phyloP scores from a whole-genome alignment of 164 flowering plant species.

The Magnolia kwangsiensis region DNA sequence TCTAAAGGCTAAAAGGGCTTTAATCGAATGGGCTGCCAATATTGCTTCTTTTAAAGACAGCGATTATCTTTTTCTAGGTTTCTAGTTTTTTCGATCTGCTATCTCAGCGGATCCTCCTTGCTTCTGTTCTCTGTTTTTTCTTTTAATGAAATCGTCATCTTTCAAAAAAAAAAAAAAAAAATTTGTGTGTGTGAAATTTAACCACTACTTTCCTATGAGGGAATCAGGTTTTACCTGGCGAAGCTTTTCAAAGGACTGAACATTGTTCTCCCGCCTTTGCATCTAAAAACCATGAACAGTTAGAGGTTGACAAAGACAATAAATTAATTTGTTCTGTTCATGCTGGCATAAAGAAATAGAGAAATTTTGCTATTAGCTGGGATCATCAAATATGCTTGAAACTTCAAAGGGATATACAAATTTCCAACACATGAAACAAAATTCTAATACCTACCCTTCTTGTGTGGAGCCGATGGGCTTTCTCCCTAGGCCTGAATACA shows the following conservation, averaged over 20 bases:
- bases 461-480: conserved; percentile 93
- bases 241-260: conserved; percentile 98
- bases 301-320: conserved; percentile 1
- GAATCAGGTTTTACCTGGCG: conserved; percentile 61
- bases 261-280: conserved; percentile 99
- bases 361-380: not conserved
- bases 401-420: not conserved
- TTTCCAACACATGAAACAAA: not conserved
- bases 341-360: not conserved
- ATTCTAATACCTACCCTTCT: conserved; percentile 63
- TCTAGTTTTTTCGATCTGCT: no score
- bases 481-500: conserved; percentile 98
- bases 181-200: not conserved
- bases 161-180: no score
- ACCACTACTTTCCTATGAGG: not conserved
- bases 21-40: no score
- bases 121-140: no score
- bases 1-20: no score
- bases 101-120: no score
- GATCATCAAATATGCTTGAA: not conserved
- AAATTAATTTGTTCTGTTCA: not conserved
- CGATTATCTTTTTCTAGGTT: no score
- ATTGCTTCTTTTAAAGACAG: no score
- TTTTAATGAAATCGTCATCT: no score
- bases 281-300: conserved; percentile 40